phyloP scores from a whole-genome alignment of 192 early-diverging fungal genomes.

The Entomortierella chlamydospora region DNA sequence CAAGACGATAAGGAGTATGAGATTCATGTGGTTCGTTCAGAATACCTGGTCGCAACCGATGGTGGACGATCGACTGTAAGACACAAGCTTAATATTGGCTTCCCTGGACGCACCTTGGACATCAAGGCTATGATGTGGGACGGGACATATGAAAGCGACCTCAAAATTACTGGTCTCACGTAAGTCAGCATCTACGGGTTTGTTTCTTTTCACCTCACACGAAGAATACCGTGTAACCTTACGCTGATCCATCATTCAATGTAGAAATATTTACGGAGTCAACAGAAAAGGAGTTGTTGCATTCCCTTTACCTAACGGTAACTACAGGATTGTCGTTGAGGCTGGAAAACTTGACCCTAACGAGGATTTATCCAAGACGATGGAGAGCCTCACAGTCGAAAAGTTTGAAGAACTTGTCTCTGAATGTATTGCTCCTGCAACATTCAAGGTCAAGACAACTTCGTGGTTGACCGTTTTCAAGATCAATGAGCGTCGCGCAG shows the following conservation, averaged over 20 bases:
- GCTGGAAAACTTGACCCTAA: conserved; percentile 2
- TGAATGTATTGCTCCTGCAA: conserved; percentile 9
- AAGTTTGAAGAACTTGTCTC: conserved; percentile 21
- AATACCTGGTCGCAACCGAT: conserved; percentile 45
- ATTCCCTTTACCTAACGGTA: conserved; percentile 24
- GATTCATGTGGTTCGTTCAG: conserved; percentile 21
- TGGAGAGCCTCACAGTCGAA: conserved; percentile 17
- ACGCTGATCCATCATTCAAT: too few species aligned
- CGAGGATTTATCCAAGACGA: not conserved
- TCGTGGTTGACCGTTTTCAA: conserved; percentile 25
- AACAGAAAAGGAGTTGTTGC: conserved; percentile 10
- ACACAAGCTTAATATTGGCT: conserved; percentile 39
- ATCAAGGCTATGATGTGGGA: too few species aligned
- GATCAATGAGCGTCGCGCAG: conserved; percentile 41
- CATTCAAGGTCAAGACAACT: conserved; percentile 33
- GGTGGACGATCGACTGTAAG: conserved; percentile 46
- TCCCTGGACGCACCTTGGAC: conserved; percentile 21
- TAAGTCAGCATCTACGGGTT: too few species aligned
- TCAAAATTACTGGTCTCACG: conserved; percentile 6
- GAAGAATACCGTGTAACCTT: too few species aligned
- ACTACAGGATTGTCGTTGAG: conserved; percentile 6
- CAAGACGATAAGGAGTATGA: conserved; percentile 33
- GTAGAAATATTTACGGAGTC: conserved; percentile 15
- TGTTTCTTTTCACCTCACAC: not conserved
- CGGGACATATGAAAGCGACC: conserved; percentile 15